Evolutionary conservation across 148 eudicot genomes (phyloP), one percentile per base, ranked within the genome.

Genomic region (Dysphania ambrosioides): DNA sequence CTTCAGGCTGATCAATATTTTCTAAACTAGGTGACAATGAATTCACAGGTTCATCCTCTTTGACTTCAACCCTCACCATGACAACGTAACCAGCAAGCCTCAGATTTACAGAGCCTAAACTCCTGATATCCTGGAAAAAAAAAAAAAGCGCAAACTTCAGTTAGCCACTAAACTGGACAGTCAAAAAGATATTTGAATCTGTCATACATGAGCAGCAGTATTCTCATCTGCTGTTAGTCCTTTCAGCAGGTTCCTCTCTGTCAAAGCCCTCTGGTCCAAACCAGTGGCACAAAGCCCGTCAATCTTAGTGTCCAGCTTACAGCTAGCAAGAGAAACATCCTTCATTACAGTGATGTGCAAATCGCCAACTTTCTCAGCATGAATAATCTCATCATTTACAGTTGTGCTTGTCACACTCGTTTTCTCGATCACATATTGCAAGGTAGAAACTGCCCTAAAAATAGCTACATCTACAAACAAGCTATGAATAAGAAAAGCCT

Each of bases 211-310:
- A 63, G 97, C 97, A 79, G 99, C 97, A 85, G 97, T 96, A 84
- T 96, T 96, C 82, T 96, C 99, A 89, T 96, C 97, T 56, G 99
- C 97, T 16, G 99, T 92, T 76, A 96, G 83, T 78, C 99, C 99
- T 89, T 96, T 96, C 41, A 96, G 85, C 58, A 96, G 80, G 80
- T 96, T 96, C 80, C 85, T 88, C 75, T 96, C 97, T 9, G 81
- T 82, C 34, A 96, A 77, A 74, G 81, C 79, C 83, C 81, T 83
- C 73, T 77, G 81, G 76, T 88, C 87, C 81, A 87, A 80, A 70
- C 91, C 97, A 68, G 91, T 87, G 73, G 99, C 91, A 71, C 73
- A 83, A 82, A 84, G 78, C 78, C 97, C 97, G 78, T 96, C 99
- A 80, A 96, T 90, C 79, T 96, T 96, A 26, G 97, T 92, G 80